phyloP scores from a whole-genome alignment of 257 asterid species.

The Rhazya stricta region DNA sequence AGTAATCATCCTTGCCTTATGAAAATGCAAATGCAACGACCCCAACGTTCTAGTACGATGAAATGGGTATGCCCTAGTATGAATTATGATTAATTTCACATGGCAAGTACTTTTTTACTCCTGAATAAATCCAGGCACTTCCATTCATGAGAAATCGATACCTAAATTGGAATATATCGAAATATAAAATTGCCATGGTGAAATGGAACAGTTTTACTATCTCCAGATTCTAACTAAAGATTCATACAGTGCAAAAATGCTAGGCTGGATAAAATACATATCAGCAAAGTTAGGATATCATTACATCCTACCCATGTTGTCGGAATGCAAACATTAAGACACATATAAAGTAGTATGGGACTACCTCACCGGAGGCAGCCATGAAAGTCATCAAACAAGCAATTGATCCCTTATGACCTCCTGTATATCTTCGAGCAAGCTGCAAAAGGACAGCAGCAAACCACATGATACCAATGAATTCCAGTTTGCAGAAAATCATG shows the following conservation, averaged over 20 bases:
- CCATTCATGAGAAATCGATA: background rate
- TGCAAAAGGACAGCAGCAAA: conserved; percentile 26
- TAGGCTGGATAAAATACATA: background rate
- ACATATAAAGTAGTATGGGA: conserved; percentile 10
- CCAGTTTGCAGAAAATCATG: conserved; percentile 11
- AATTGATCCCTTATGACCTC: conserved; percentile 93
- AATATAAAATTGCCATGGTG: background rate
- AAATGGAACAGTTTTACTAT: background rate
- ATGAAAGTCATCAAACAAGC: conserved; percentile 91
- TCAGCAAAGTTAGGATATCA: background rate
- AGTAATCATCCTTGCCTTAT: background rate
- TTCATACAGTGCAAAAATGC: background rate
- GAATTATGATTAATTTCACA: background rate
- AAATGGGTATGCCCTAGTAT: background rate
- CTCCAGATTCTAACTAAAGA: background rate
- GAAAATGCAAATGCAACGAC: background rate
- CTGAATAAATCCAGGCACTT: background rate
- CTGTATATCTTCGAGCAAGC: conserved; percentile 96
- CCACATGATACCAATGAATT: conserved; percentile 13
- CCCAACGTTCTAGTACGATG: background rate
- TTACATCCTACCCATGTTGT: background rate
- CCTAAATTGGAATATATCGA: background rate
- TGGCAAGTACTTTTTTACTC: background rate
- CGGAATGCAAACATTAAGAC: background rate
- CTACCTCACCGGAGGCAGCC: conserved; percentile 94